phyloP scores from a whole-genome alignment of 805 yeast species.

The Pichia insulana region DNA sequence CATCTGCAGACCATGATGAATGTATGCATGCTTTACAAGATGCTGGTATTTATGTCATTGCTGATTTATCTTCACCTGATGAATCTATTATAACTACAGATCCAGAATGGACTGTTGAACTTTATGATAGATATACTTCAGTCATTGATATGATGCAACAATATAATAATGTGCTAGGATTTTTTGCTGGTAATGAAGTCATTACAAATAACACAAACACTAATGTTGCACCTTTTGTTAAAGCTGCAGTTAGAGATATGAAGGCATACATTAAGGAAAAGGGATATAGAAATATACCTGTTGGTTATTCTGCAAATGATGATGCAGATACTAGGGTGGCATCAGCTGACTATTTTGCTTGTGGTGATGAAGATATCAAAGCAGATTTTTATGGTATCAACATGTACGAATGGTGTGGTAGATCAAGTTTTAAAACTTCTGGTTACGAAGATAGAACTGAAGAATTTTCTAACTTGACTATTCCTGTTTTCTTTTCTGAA shows the following conservation, averaged over 20 bases:
- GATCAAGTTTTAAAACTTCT: slow-evolving; percentile 45
- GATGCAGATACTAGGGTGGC: slow-evolving; percentile 71
- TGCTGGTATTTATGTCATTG: slow-evolving; percentile 85
- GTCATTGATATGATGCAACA: slow-evolving; percentile 75
- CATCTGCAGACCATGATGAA: slow-evolving; percentile 57
- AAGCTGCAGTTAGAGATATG: slow-evolving; percentile 90
- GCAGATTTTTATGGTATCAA: slow-evolving; percentile 79
- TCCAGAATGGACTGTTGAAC: slow-evolving; percentile 70
- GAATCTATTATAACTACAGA: slow-evolving; percentile 64
- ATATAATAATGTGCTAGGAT: slow-evolving; percentile 80
- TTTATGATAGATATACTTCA: slow-evolving; percentile 67
- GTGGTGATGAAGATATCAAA: slow-evolving; percentile 61
- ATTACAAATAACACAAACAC: slow-evolving; percentile 78
- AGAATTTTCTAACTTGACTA: slow-evolving; percentile 62
- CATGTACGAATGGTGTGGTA: slow-evolving; percentile 87
- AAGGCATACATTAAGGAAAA: slow-evolving; percentile 62
- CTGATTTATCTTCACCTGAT: slow-evolving; percentile 85
- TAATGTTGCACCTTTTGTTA: slow-evolving; percentile 86
- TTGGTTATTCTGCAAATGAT: slow-evolving; percentile 91
- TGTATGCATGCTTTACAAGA: slow-evolving; percentile 70
- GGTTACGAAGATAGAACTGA: slow-evolving; percentile 67
- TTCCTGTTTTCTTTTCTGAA: slow-evolving; percentile 81
- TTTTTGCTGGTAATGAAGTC: slow-evolving; percentile 97
- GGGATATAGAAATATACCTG: slow-evolving; percentile 73
- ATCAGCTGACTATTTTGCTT: slow-evolving; percentile 77